phyloP scores from a whole-genome alignment of 108 stramenopile species.

The Cyclotella kingstonii region DNA sequence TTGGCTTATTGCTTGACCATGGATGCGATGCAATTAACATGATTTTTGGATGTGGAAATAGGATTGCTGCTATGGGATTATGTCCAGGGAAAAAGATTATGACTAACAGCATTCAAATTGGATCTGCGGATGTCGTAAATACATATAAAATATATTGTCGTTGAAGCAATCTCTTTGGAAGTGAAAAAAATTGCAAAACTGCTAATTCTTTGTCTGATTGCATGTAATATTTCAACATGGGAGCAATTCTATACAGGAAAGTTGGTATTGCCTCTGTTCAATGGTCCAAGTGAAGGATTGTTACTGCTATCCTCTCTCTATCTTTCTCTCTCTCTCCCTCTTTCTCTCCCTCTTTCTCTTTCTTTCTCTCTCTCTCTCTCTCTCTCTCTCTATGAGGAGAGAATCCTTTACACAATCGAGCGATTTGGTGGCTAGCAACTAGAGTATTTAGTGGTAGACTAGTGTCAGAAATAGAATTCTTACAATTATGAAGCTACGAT shows the following conservation, averaged over 20 bases:
- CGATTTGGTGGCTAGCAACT: no score
- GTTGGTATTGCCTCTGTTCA: constrained; percentile 76
- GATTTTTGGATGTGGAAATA: constrained; percentile 78
- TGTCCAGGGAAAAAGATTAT: constrained; percentile 37
- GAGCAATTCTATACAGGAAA: constrained; percentile 85
- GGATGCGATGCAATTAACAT: constrained; percentile 93
- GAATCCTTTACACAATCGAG: no score
- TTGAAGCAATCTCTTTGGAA: constrained; percentile 25
- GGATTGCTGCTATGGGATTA: constrained; percentile 66
- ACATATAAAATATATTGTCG: no score
- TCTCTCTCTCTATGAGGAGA: no score
- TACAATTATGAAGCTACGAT: no score
- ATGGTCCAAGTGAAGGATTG: constrained; percentile 85
- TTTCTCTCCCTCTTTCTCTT: no score
- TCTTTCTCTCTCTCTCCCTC: no score
- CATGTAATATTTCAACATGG: constrained; percentile 83
- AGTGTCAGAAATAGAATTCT: no score
- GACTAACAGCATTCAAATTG: constrained; percentile 22
- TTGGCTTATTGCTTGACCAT: constrained; percentile 97
- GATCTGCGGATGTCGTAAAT: no score
- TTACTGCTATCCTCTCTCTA: no score
- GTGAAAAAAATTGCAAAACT: constrained; percentile 26
- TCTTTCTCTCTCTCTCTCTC: no score
- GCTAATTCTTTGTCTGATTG: constrained; percentile 50
- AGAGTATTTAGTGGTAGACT: no score